Evolutionary conservation across 768 basidiomycete species (phyloP), one percentile per base, ranked within the genome.

Genomic region (Kwoniella europaea): DNA sequence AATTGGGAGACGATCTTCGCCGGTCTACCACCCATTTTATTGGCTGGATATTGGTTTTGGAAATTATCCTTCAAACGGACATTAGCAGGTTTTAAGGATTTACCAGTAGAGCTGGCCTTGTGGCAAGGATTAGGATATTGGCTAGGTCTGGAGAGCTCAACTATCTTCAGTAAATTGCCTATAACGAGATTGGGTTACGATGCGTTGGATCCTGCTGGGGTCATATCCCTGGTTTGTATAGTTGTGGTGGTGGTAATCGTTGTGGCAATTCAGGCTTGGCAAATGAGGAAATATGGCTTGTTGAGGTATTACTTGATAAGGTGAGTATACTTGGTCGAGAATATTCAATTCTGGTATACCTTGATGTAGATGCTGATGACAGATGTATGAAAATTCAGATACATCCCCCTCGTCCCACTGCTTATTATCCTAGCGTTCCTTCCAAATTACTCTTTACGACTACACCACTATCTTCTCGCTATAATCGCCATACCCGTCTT

Each of bases 61-160:
- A 67, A 68, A 44, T 63, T 81, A 4, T 35, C 77, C 10, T 79
- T 81, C 68, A 61, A 73, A 27, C 41, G 67, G 16, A 76, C 76
- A 0, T 15, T 81, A 12, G 13, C 15, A 12, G 76, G 69, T 1
- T 81, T 79, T 43, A 71, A 6, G 9, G 43, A 79, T 18, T 52
- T 79, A 52, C 76, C 79, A 4, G 43, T 79, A 16, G 79, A 81
- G 58, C 13, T 63, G 29, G 75, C 67, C 4, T 20, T 79, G 3
- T 81, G 79, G 79, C 77, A 79, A 67, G 79, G 79, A 3, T 9
- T 63, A 20, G 79, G 79, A 44, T 77, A 56, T 58, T 81, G 79
- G 79, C 71, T 81, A 18, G 79, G 79, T 5, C 60, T 81, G 10
- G 79, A 81, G 54, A 72, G 70, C 42, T 69, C 65, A 1, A 75